Evolutionary conservation across 2,329 filamentous ascomycete genomes (phyloP), one percentile per base, ranked within the genome.

Genomic region (Colletotrichum sidae): DNA sequence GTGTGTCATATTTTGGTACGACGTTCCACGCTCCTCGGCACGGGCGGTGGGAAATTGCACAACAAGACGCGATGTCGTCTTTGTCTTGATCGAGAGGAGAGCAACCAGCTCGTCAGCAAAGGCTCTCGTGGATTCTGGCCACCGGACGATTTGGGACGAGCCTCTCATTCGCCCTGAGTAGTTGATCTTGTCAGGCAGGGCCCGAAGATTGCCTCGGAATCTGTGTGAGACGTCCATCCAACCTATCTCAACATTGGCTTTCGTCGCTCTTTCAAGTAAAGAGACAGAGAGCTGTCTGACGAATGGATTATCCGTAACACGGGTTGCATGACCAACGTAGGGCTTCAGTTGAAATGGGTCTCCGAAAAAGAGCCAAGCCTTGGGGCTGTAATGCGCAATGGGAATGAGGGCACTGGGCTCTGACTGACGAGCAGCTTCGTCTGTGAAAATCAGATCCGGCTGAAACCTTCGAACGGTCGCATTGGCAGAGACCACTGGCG

Each of bases 351-450:
- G 46, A 8, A 13, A 6, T 13, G 49, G 33, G 15, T 51, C 49
- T n/a, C 49, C 49, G 7, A 51, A 9, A 15, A 51, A 51, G 49
- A 51, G 17, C 49, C 49, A 51, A 38, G 49, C 49, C 37, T 10
- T 33, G n/a, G 49, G 49, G 7, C 17, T 11, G 34, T 51, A 51
- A 35, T 51, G 49, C 6, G 49, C 49, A 9, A 51, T 9, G 13
- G 34, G 15, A 15, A 51, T 51, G 6, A 51, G 34, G 7, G 49
- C 13, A 35, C 49, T 39, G 9, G 39, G 33, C 34, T 51, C 49
- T 9, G 49, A 51, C 34, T 51, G 49, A 9, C 49, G 33, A 11
- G 33, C 49, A n/a, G 49, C 49, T 51, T 51, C 49, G n/a, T 51
- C 49, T n/a, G n/a, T 39, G 49, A 51, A 51, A 3, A 51, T 12